phyloP scores from a whole-genome alignment of 805 yeast species.

The Hermanozyma aechmeae region DNA sequence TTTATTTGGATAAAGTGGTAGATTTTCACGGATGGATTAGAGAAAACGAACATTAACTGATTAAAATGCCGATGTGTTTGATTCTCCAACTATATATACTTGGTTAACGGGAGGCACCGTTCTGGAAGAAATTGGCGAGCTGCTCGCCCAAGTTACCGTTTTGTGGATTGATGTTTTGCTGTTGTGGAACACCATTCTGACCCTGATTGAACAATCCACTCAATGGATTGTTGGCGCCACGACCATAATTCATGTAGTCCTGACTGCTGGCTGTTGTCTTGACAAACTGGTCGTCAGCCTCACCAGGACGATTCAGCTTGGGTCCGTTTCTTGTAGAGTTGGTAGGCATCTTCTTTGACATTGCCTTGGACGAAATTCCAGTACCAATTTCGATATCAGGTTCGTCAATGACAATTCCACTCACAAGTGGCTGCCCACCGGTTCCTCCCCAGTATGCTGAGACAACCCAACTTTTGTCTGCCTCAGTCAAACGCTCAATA shows the following conservation, averaged over 20 bases:
- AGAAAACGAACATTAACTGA: too few species aligned
- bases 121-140: conserved; percentile 28
- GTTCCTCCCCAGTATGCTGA: conserved; percentile 97
- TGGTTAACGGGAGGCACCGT: too few species aligned
- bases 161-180: conserved; percentile 2
- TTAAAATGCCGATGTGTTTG: too few species aligned
- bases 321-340: conserved; percentile 83
- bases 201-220: conserved; percentile 33
- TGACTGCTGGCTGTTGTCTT: conserved; percentile 31
- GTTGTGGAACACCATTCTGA: conserved; percentile 11
- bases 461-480: conserved; percentile 84
- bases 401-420: conserved; percentile 85
- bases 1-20: too few species aligned
- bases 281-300: conserved; percentile 34
- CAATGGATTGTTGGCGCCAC: conserved; percentile 35
- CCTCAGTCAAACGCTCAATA: conserved; percentile 80
- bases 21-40: too few species aligned
- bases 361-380: conserved; percentile 87
- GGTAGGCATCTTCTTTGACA: conserved; percentile 87
- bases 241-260: conserved; percentile 23
- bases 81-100: too few species aligned
- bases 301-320: conserved; percentile 61
- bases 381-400: conserved; percentile 97
- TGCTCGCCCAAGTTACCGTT: conserved; percentile 29
- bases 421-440: conserved; percentile 70